A percentile compares a stretch with the other conserved stretches of the same genome.
These are phyloP conservation scores for Alternaria alternata DNA, from an alignment of 2,329 filamentous ascomycete genomes.

Conservation along the genomic window DNA sequence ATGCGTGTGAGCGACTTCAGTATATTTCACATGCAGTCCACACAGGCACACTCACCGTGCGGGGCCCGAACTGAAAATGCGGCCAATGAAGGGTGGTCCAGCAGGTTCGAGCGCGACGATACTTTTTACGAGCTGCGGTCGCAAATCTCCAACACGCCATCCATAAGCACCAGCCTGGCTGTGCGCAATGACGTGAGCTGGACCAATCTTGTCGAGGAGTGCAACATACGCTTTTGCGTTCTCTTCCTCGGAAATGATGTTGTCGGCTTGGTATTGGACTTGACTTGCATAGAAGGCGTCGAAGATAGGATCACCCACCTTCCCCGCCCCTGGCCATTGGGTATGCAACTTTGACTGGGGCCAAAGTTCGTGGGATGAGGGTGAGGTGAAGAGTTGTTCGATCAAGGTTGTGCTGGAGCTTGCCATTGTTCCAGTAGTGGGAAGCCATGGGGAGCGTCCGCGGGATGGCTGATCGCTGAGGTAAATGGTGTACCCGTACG, in stretches of 20 bases:
- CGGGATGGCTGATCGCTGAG: conserved; percentile 58
- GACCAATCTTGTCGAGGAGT: conserved; percentile 56
- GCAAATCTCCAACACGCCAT: conserved; percentile 60
- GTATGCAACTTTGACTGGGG: conserved; percentile 55
- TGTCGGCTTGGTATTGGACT: conserved; percentile 48
- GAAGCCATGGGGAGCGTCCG: conserved; percentile 56
- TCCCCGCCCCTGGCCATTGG: conserved; percentile 53
- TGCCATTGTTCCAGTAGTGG: conserved; percentile 37
- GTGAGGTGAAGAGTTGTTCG: conserved; percentile 47
- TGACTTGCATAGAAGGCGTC: conserved; percentile 58
- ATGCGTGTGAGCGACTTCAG: neutral
- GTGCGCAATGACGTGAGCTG: conserved; percentile 59
- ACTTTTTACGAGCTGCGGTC: conserved; percentile 58
- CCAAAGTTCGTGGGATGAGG: conserved; percentile 49
- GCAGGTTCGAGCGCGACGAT: conserved; percentile 63
- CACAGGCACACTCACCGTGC: conserved; percentile 12
- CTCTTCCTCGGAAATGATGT: conserved; percentile 39
- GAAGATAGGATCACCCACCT: conserved; percentile 58
- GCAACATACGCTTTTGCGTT: conserved; percentile 52
- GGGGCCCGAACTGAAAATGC: conserved; percentile 19
- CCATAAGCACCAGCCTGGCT: conserved; percentile 59
- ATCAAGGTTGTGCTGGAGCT: conserved; percentile 20
- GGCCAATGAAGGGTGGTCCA: conserved; percentile 57
- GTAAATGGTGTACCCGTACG: conserved; percentile 58
- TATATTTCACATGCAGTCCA: neutral